Evolutionary conservation across 140 eudicot species (phyloP), one percentile per base, ranked within the genome.

Genomic region (Bidens hawaiensis): DNA sequence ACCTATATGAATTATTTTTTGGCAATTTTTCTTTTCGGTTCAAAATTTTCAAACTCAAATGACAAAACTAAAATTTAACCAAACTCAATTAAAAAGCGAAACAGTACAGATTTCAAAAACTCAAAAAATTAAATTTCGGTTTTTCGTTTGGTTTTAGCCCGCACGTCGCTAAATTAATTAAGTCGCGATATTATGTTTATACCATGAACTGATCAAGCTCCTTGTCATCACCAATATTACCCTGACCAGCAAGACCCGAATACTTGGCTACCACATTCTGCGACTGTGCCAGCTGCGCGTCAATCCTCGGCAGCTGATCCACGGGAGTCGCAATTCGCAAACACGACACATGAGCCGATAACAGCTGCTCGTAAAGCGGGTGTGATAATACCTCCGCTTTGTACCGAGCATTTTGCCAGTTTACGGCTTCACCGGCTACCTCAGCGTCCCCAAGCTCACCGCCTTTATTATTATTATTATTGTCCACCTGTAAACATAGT

Each of bases 131-230:
- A n/a, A n/a, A n/a, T n/a, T n/a, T n/a, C n/a, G n/a, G n/a, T n/a
- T n/a, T n/a, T n/a, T n/a, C n/a, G n/a, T n/a, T n/a, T n/a, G n/a
- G n/a, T n/a, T n/a, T n/a, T n/a, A n/a, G n/a, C n/a, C n/a, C n/a
- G n/a, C n/a, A n/a, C n/a, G n/a, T n/a, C n/a, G n/a, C n/a, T n/a
- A n/a, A n/a, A n/a, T n/a, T n/a, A n/a, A n/a, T n/a, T n/a, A 42
- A 42, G 49, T 42, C 4, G 0, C 18, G 15, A 42, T 42, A 6
- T 42, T 42, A 13, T 42, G 13, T 4, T 40, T 1, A 56, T 68
- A 87, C 96, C 96, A 87, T 81, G 78, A 87, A 87, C 46, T 84
- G 96, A 73, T 83, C 89, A 24, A 87, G 89, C 50, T 87, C 96
- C 61, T 87, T 87, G 38, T 81, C 87, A 23, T 79, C 83, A 3